Conservation (phyloP, 2,329 filamentous ascomycete genomes). For the Ascochyta pisi region DNA sequence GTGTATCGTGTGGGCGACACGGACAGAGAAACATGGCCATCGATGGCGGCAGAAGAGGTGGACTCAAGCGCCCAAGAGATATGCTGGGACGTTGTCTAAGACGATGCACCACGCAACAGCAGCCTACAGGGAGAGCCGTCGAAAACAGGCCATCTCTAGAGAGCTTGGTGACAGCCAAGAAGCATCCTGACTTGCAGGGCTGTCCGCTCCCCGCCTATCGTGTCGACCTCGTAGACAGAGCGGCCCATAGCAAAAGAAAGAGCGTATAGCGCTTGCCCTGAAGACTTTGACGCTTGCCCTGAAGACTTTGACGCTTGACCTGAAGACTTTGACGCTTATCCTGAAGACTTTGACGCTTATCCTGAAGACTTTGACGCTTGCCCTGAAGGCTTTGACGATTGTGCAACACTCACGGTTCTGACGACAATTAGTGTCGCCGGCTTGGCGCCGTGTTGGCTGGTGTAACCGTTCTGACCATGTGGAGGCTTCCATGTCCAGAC, state of each 20-base stretch:
- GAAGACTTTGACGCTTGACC: too few species aligned
- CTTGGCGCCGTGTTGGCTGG: background rate
- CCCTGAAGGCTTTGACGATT: too few species aligned
- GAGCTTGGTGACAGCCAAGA: background rate
- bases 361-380: too few species aligned
- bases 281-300: too few species aligned
- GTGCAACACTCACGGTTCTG: background rate
- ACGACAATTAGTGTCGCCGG: slow-evolving; percentile 4
- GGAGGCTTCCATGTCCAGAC: background rate
- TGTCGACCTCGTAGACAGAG: background rate
- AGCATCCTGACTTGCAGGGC: background rate
- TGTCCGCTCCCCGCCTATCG: background rate
- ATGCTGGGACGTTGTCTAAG: background rate
- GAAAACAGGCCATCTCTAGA: background rate
- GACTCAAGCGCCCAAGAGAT: background rate
- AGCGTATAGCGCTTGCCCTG: background rate
- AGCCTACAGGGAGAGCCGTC: background rate
- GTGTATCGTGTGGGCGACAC: background rate
- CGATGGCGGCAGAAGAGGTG: background rate
- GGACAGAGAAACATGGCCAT: background rate
- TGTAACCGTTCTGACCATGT: background rate
- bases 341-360: too few species aligned
- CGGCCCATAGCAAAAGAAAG: background rate
- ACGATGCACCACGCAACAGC: background rate
- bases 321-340: too few species aligned